Conservation (phyloP, 1,284 basidiomycete species). For the Pascua sp. region DNA sequence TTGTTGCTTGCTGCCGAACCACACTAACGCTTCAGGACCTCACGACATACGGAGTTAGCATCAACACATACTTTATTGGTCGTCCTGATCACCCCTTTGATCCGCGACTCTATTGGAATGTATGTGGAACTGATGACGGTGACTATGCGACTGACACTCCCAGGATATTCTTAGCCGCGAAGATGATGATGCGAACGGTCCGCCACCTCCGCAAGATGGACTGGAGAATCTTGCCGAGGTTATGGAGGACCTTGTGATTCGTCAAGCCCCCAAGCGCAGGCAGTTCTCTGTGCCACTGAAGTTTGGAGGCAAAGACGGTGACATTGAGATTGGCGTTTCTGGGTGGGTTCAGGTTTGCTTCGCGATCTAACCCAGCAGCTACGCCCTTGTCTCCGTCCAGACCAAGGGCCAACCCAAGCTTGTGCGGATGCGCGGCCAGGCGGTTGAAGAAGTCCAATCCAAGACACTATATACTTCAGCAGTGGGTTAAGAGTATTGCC, state of each 20-base stretch:
- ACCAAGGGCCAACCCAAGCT: constrained; percentile 74
- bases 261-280: constrained; percentile 82
- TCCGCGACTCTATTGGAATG: constrained; percentile 76
- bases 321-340: constrained; percentile 81
- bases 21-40: constrained; percentile 61
- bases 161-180: constrained; percentile 60
- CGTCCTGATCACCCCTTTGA: constrained; percentile 67
- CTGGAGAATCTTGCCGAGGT: constrained; percentile 56
- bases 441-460: constrained; percentile 67
- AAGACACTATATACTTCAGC: constrained; percentile 74
- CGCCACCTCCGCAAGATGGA: constrained; percentile 58
- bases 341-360: constrained; percentile 61
- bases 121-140: constrained; percentile 49
- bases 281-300: constrained; percentile 77
- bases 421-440: constrained; percentile 72
- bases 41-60: constrained; percentile 68
- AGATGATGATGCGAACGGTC: constrained; percentile 53
- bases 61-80: constrained; percentile 91
- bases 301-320: constrained; percentile 60
- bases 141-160: background rate
- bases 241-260: constrained; percentile 66
- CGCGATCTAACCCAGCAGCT: constrained; percentile 54
- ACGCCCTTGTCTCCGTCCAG: constrained; percentile 79
- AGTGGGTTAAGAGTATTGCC: constrained; percentile 50
- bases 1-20: constrained; percentile 2